phyloP scores from a whole-genome alignment of 306 rosid genomes.

The Argentina anserina region DNA sequence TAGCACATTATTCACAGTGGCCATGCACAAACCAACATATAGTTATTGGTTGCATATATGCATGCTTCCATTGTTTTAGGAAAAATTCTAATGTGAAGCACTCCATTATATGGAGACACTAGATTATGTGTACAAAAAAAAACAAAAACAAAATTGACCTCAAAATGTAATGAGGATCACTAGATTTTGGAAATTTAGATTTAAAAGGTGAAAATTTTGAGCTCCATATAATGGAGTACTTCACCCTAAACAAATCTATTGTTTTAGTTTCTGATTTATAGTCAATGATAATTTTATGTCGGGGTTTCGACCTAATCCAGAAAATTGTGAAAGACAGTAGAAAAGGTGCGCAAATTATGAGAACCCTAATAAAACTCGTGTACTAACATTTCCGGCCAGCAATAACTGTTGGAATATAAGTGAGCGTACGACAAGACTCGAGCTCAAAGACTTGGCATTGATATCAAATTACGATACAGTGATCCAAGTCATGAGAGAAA shows the following conservation, averaged over 20 bases:
- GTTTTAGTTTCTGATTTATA: background rate
- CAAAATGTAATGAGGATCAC: too few relatives aligned
- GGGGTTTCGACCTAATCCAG: background rate
- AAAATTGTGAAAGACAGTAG: background rate
- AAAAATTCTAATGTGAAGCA: too few relatives aligned
- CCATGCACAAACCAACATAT: background rate
- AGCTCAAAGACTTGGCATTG: background rate
- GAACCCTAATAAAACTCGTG: background rate
- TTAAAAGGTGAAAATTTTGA: too few relatives aligned
- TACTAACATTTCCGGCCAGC: too few relatives aligned
- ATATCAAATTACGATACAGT: too few relatives aligned
- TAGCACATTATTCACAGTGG: background rate
- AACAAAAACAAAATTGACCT: too few relatives aligned
- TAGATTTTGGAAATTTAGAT: too few relatives aligned
- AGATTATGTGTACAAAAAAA: too few relatives aligned
- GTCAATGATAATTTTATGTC: background rate
- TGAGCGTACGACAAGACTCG: background rate
- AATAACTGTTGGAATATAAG: background rate
- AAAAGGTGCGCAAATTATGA: background rate
- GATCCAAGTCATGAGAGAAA: too few relatives aligned
- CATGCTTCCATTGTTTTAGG: background rate
- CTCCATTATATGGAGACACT: too few relatives aligned
- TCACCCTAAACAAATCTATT: too few relatives aligned
- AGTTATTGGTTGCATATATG: background rate
- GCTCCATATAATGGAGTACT: too few relatives aligned